A percentile compares a stretch with the other conserved stretches of the same genome.
Evolutionary conservation across 805 yeast species (phyloP).

Genomic region (Kregervanrija pseudodelftensis): DNA sequence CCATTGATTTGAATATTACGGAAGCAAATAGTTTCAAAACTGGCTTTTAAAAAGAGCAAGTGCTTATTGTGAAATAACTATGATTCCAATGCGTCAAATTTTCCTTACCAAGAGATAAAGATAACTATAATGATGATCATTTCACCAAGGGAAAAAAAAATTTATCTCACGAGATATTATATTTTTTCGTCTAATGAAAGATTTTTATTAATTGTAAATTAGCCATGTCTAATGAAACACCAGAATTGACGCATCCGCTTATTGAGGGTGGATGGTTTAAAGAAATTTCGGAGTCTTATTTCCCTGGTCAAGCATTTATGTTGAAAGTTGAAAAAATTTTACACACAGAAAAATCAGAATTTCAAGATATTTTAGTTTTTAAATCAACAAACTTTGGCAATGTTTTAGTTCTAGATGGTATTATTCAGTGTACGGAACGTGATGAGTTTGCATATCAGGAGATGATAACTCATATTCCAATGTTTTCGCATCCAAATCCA

Average conservation of each 20-base stretch:
- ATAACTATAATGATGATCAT: too few species aligned
- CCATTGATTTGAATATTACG: too few species aligned
- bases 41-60: too few species aligned
- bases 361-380: conserved; percentile 79
- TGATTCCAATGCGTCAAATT: neutral
- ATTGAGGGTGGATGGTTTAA: conserved; percentile 73
- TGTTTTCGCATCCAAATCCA: conserved; percentile 72
- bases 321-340: conserved; percentile 57
- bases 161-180: too few species aligned
- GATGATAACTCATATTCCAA: conserved; percentile 77
- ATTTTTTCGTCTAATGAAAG: too few species aligned
- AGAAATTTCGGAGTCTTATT: conserved; percentile 60
- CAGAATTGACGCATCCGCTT: conserved; percentile 35
- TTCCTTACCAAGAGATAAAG: neutral
- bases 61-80: too few species aligned
- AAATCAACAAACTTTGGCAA: conserved; percentile 73
- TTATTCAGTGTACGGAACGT: conserved; percentile 83
- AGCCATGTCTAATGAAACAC: too few species aligned
- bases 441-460: conserved; percentile 95
- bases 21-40: too few species aligned
- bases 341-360: conserved; percentile 60
- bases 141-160: too few species aligned
- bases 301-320: conserved; percentile 84
- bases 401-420: conserved; percentile 84
- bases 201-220: too few species aligned